Conservation (phyloP, 371 early-diverging fungal genomes). For the Sporodiniella umbellata region DNA sequence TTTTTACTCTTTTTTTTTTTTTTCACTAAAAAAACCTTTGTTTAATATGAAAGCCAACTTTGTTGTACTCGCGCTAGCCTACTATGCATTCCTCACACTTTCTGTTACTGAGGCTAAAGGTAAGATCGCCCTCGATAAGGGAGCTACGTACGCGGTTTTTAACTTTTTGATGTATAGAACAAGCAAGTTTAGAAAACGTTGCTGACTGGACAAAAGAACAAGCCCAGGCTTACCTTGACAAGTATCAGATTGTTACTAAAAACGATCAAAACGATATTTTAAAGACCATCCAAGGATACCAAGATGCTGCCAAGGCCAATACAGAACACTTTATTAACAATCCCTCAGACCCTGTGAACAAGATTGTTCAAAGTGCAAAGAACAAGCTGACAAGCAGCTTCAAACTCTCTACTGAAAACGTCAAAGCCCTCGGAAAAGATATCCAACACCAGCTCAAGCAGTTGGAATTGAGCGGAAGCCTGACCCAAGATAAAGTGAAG, state of each 20-base stretch:
- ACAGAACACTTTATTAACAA: slow-evolving; percentile 25
- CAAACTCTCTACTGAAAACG: slow-evolving; percentile 19
- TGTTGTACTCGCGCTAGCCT: slow-evolving; percentile 7
- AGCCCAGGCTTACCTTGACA: slow-evolving; percentile 22
- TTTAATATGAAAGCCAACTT: slow-evolving; percentile 2
- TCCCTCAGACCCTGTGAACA: slow-evolving; percentile 24
- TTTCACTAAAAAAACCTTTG: too few species aligned
- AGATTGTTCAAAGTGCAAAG: slow-evolving; percentile 27
- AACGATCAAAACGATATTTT: slow-evolving; percentile 16
- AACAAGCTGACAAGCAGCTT: slow-evolving; percentile 31
- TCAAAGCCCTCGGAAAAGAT: slow-evolving; percentile 20
- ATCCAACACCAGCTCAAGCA: slow-evolving; percentile 31
- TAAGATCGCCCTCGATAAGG: slow-evolving; percentile 6
- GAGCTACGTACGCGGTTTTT: too few species aligned
- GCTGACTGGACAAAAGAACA: slow-evolving; percentile 28
- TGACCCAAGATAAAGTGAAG: slow-evolving; percentile 29
- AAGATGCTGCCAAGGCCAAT: slow-evolving; percentile 29
- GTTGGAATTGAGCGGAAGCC: slow-evolving; percentile 33
- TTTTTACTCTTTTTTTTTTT: neutral
- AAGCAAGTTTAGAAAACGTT: slow-evolving; percentile 11
- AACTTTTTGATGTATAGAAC: neutral
- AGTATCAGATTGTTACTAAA: slow-evolving; percentile 33
- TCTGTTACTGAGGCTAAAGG: slow-evolving; percentile 17
- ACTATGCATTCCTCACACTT: slow-evolving; percentile 11
- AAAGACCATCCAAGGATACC: slow-evolving; percentile 34